Percentiles rank a stretch among this genome's conserved stretches.
Evolutionary conservation across 768 basidiomycete species (phyloP).

Genomic region (Lanmaoa pseudosensibilis): DNA sequence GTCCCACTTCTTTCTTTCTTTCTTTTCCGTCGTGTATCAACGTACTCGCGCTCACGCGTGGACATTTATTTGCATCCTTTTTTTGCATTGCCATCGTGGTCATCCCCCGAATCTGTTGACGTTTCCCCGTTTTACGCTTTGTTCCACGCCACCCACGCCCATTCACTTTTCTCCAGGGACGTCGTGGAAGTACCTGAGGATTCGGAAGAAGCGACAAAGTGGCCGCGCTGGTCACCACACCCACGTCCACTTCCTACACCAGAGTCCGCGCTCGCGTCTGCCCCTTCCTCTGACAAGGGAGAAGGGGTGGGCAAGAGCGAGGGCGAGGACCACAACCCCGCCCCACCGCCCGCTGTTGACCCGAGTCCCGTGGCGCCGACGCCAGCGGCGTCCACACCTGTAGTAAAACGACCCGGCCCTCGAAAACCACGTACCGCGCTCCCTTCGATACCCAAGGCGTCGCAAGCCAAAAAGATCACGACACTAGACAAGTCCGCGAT

Average conservation of each 20-base stretch:
- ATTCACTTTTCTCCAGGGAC: slow-evolving; percentile 45
- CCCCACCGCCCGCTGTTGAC: not conserved
- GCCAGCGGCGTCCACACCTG: not conserved
- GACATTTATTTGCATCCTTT: no score
- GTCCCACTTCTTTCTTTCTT: not conserved
- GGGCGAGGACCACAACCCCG: not conserved
- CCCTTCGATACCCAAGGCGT: slow-evolving; percentile 49
- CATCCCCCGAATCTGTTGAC: not conserved
- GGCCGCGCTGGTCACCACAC: slow-evolving; percentile 52
- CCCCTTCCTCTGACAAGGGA: slow-evolving; percentile 4
- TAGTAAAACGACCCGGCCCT: slow-evolving; percentile 54
- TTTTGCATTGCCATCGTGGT: not conserved
- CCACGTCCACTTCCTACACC: not conserved
- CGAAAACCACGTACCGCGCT: slow-evolving; percentile 64
- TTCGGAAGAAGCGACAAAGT: slow-evolving; percentile 74
- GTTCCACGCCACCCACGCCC: not conserved
- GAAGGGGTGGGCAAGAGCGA: not conserved
- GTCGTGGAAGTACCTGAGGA: slow-evolving; percentile 70
- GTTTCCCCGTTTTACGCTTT: not conserved
- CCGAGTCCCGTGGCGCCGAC: not conserved
- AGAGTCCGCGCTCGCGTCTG: not conserved
- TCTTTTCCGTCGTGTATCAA: not conserved
- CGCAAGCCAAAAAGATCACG: slow-evolving; percentile 73
- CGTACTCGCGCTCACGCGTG: not conserved
- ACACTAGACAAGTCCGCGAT: slow-evolving; percentile 85